These are phyloP conservation scores for Cercospora citrullina DNA, from an alignment of 2,329 filamentous ascomycete species.

Conservation along the genomic window DNA sequence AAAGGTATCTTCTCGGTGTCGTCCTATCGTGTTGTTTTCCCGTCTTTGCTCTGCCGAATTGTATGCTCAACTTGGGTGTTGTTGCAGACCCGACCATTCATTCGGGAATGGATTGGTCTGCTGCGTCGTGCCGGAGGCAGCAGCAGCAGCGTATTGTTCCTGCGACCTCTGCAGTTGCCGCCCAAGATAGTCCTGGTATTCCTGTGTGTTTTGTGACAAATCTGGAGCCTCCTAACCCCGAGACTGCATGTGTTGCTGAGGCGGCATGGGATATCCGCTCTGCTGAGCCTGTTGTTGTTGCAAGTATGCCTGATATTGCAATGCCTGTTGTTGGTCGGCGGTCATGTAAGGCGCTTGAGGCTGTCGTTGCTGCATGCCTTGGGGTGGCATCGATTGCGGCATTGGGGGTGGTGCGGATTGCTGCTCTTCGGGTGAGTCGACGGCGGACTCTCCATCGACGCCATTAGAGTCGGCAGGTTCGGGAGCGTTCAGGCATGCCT, in stretches of 20 bases:
- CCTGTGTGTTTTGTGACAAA: neutral
- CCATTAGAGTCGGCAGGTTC: conserved; percentile 76
- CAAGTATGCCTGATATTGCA: conserved; percentile 44
- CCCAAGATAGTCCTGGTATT: conserved; percentile 4
- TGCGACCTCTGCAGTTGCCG: neutral
- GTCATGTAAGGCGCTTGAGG: conserved; percentile 40
- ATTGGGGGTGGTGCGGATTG: conserved; percentile 55
- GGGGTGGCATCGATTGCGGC: conserved; percentile 38
- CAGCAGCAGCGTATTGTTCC: neutral
- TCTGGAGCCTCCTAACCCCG: conserved; percentile 26
- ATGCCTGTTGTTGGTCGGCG: conserved; percentile 41
- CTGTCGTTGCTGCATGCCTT: conserved; percentile 35
- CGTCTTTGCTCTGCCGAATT: conserved; percentile 13
- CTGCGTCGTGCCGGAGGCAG: neutral
- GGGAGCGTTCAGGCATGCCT: conserved; percentile 96
- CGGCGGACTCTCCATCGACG: conserved; percentile 54
- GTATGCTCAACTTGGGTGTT: conserved; percentile 6
- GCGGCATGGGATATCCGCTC: conserved; percentile 42
- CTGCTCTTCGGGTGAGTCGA: conserved; percentile 90
- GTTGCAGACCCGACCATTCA: neutral
- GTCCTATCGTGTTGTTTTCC: conserved; percentile 7
- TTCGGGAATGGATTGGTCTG: neutral
- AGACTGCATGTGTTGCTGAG: conserved; percentile 39
- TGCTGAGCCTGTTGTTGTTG: conserved; percentile 42
- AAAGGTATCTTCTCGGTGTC: conserved; percentile 4